Base-by-base conservation (phyloP, 2,329 filamentous ascomycete species). In the Xylariomycetidae sp. region DNA sequence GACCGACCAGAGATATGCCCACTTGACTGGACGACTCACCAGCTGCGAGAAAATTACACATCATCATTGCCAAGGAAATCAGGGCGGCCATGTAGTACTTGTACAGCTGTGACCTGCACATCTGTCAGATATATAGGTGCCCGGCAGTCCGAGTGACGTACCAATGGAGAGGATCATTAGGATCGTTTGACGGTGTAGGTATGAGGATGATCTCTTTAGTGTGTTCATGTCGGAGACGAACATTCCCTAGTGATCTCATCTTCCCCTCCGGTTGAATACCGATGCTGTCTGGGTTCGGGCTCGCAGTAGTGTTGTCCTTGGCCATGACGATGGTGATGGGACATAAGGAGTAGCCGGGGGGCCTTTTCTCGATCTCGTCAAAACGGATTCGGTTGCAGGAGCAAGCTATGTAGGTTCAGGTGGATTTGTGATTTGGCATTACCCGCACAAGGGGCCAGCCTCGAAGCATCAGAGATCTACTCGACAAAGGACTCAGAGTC, bases 31-130 rank as follows among this genome's bases (percentile, higher is more conserved):
- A 16, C n/a, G 16, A 12, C 38, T 35, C 42, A 51, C 63, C 73
- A n/a, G 70, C 73, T 0, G 72, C 70, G 4, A 77, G 54, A 42
- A 76, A 76, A 50, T 76, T 77, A 54, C 64, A 72, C 52, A 76
- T 63, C 40, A 73, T 60, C 58, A 77, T 74, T 33, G 72, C 70
- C 4, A 68, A 40, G 47, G 68, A 74, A 20, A 74, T 62, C 11
- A 73, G 53, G 30, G 56, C 47, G 7, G 70, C 69, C 23, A 69
- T 67, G 48, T 72, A 75, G 40, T 64, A 61, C 31, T 72, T 69
- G 42, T 66, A 70, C 44, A 59, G 54, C 54, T 62, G 56, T 16
- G 62, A 56, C 67, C 63, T 67, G 20, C 7, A 19, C 30, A 22
- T 15, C 9, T 11, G 16, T 39, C 8, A 34, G 33, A 25, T 13